Conservation (phyloP, 1,139 yeast species). For the Saccharomyces uvarum region DNA sequence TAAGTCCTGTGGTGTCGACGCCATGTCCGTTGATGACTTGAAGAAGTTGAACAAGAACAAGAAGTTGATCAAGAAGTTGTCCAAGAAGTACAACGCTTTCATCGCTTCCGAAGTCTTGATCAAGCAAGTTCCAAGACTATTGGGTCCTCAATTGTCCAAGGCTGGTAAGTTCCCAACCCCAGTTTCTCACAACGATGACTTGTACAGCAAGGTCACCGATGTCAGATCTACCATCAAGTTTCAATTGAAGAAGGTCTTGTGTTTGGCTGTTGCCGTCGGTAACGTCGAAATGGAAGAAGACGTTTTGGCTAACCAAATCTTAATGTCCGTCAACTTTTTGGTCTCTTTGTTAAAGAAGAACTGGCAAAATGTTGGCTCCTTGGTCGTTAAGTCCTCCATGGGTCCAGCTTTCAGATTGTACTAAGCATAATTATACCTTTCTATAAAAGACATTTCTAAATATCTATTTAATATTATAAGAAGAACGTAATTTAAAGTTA, state of each 20-base stretch:
- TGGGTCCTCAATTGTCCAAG: constrained; percentile 99
- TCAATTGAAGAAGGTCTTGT: constrained; percentile 96
- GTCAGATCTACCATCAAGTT: constrained; percentile 99
- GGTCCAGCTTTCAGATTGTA: constrained; percentile 99
- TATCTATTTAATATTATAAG: constrained; percentile 1
- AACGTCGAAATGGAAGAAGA: constrained; percentile 99
- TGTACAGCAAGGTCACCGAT: constrained; percentile 90
- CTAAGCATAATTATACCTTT: constrained; percentile 40
- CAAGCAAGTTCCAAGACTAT: constrained; percentile 99
- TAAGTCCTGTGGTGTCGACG: constrained; percentile 97
- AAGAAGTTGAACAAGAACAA: constrained; percentile 99
- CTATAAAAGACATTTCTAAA: constrained; percentile 3
- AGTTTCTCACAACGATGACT: constrained; percentile 98
- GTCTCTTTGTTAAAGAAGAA: constrained; percentile 99
- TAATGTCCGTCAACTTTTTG: constrained; percentile 98
- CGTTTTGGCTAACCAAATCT: constrained; percentile 91
- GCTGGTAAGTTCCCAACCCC: constrained; percentile 99
- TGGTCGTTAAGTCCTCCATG: constrained; percentile 98
- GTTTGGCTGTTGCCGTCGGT: constrained; percentile 95
- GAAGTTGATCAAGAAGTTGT: constrained; percentile 98
- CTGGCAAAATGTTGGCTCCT: constrained; percentile 99
- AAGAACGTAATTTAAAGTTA: not conserved
- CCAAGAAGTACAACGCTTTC: constrained; percentile 99
- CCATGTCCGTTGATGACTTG: constrained; percentile 99
- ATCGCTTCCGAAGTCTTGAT: constrained; percentile 98